phyloP scores from a whole-genome alignment of 2,329 filamentous ascomycete species.

The Achaetomium macrosporum region DNA sequence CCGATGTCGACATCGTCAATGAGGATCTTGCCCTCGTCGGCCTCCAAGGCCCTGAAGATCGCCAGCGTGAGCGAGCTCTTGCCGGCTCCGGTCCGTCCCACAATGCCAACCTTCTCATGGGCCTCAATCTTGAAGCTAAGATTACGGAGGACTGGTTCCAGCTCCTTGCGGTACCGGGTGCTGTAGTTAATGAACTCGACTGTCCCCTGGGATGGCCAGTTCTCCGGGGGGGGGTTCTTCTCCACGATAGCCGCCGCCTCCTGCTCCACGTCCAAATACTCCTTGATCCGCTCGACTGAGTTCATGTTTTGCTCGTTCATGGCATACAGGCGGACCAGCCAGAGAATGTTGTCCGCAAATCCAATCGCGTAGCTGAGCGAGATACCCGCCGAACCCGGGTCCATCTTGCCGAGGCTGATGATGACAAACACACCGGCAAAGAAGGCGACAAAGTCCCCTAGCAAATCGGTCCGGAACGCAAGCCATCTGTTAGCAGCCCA shows the following conservation, averaged over 20 bases:
- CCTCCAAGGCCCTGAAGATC: constrained; percentile 88
- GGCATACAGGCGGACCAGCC: constrained; percentile 90
- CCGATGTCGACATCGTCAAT: constrained; percentile 91
- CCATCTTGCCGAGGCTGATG: constrained; percentile 71
- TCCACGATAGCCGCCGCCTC: constrained; percentile 76
- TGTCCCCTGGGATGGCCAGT: constrained; percentile 80
- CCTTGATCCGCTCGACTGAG: constrained; percentile 93
- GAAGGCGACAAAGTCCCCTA: constrained; percentile 88
- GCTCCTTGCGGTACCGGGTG: constrained; percentile 79
- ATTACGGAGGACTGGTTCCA: constrained; percentile 78
- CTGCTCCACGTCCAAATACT: constrained; percentile 94
- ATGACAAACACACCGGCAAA: constrained; percentile 91
- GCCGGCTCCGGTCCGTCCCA: constrained; percentile 89
- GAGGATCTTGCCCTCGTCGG: constrained; percentile 80
- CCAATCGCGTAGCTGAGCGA: constrained; percentile 94
- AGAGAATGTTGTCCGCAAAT: constrained; percentile 94
- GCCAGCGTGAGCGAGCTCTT: constrained; percentile 94
- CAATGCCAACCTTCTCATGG: constrained; percentile 90
- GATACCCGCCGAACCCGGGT: constrained; percentile 86
- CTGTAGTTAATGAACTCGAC: constrained; percentile 88
- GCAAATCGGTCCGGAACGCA: constrained; percentile 81
- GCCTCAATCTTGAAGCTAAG: constrained; percentile 82
- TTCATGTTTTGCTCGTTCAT: constrained; percentile 99
- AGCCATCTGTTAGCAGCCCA: constrained; percentile 98
- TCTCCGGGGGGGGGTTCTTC: constrained; percentile 66